These are phyloP conservation scores for Fraxinus dipetala DNA, from an alignment of 305 asterid genomes.

Conservation along the genomic window DNA sequence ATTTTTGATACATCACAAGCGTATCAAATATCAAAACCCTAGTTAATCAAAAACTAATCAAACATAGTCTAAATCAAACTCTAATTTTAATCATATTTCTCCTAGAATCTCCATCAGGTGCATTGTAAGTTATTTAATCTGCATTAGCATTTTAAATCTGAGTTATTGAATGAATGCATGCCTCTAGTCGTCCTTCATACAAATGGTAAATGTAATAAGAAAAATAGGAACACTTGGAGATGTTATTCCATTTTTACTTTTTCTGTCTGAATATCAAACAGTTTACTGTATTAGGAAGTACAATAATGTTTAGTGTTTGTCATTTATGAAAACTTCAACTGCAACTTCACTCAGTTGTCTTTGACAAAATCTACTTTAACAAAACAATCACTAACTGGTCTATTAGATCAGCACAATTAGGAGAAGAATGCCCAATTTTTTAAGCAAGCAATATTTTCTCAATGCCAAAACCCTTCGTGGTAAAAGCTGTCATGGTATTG, in stretches of 20 bases:
- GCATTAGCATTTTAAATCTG: neutral
- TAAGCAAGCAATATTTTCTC: neutral
- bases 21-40: neutral
- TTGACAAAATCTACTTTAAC: neutral
- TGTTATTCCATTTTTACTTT: neutral
- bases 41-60: neutral
- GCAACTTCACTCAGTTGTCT: neutral
- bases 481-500: conserved; percentile 2
- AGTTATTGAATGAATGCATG: neutral
- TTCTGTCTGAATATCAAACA: neutral
- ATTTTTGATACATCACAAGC: neutral
- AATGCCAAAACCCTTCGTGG: neutral
- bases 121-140: neutral
- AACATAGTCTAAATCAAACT: neutral
- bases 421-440: neutral
- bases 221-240: neutral
- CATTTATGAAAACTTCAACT: neutral
- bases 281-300: neutral
- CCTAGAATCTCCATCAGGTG: neutral
- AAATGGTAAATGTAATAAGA: neutral
- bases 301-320: neutral
- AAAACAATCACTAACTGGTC: neutral
- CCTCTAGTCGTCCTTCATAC: neutral
- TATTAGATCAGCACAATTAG: neutral
- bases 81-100: neutral